phyloP scores from a whole-genome alignment of 768 basidiomycete genomes.

The Suillus bovinus region DNA sequence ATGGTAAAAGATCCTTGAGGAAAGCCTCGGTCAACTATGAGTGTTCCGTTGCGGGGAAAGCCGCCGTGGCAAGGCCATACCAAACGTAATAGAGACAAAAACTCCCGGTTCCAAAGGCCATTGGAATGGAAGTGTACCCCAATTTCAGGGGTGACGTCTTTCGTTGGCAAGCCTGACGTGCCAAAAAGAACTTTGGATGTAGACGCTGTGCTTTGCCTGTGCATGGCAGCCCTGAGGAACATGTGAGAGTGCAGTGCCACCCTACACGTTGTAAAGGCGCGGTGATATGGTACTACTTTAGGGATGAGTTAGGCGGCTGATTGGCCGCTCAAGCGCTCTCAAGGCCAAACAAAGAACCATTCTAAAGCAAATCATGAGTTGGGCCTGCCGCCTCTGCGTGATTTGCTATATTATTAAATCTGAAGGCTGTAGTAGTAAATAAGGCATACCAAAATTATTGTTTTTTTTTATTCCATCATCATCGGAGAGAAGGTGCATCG shows the following conservation, averaged over 20 bases:
- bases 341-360: background rate
- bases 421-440: background rate
- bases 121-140: background rate
- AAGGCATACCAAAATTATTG: background rate
- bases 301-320: background rate
- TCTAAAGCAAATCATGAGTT: background rate
- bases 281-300: background rate
- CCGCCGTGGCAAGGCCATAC: background rate
- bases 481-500: slow-evolving; percentile 2
- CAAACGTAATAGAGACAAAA: background rate
- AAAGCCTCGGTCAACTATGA: background rate
- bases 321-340: background rate
- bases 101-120: background rate
- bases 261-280: background rate
- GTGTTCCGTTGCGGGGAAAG: background rate
- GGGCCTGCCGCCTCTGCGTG: background rate
- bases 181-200: background rate
- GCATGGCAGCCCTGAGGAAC: background rate
- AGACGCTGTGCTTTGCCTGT: background rate
- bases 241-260: background rate
- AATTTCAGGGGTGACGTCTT: background rate
- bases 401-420: background rate
- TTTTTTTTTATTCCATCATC: background rate
- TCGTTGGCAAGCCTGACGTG: background rate
- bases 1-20: background rate